phyloP scores from a whole-genome alignment of 169 alveolate genomes.

The Plasmodium cynomolgi region DNA sequence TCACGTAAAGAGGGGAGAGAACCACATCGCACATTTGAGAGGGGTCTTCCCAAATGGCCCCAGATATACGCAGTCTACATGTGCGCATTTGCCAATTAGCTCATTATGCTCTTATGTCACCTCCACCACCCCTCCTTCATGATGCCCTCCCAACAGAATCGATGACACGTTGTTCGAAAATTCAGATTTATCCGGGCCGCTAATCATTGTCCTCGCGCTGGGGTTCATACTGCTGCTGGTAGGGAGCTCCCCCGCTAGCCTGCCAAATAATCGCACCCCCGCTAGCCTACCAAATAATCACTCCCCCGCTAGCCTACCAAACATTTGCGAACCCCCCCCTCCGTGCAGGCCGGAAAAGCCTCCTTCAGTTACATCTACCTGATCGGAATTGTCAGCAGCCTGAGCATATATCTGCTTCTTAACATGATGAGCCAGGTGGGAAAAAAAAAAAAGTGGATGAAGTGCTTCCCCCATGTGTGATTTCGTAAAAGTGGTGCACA shows the following conservation, averaged over 20 bases:
- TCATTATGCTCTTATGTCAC: neutral
- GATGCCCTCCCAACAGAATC: neutral
- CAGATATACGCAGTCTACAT: neutral
- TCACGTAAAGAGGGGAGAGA: too few relatives aligned
- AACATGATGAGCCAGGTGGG: constrained; percentile 81
- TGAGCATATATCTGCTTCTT: constrained; percentile 79
- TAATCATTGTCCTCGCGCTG: constrained; percentile 79
- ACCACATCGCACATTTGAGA: too few relatives aligned
- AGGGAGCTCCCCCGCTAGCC: constrained; percentile 62
- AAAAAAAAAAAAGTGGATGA: neutral
- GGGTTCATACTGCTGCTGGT: constrained; percentile 83
- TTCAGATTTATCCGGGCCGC: constrained; percentile 88
- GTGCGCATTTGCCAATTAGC: neutral
- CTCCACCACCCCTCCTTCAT: neutral
- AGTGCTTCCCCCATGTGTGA: neutral
- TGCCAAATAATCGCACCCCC: neutral
- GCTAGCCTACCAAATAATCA: neutral
- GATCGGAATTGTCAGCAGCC: constrained; percentile 82
- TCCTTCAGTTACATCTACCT: constrained; percentile 86
- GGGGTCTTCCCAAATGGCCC: neutral
- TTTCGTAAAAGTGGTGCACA: neutral
- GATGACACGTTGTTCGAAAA: constrained; percentile 74
- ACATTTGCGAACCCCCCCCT: neutral
- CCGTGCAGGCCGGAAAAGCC: constrained; percentile 71
- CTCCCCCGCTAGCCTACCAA: neutral